These are phyloP conservation scores for Suillus fuscotomentosus DNA, from an alignment of 768 basidiomycete genomes.

Conservation along the genomic window DNA sequence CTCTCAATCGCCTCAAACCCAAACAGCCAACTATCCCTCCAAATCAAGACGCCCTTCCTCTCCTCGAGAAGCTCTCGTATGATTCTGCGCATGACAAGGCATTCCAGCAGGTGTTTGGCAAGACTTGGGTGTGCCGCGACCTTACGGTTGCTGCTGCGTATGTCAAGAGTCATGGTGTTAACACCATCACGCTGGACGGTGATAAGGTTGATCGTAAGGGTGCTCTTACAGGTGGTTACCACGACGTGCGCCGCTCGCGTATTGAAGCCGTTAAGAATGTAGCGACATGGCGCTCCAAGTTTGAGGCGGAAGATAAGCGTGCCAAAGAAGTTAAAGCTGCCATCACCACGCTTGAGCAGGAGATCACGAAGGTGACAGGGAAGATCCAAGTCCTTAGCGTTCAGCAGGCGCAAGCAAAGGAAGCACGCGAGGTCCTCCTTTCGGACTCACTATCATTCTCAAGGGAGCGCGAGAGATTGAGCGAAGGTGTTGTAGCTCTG, in stretches of 20 bases:
- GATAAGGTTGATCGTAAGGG: constrained; percentile 98
- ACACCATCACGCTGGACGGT: constrained; percentile 96
- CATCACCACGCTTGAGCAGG: constrained; percentile 76
- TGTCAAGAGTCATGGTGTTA: constrained; percentile 91
- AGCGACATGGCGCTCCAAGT: constrained; percentile 71
- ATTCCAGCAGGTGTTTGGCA: constrained; percentile 96
- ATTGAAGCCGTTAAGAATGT: constrained; percentile 84
- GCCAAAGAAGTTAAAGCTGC: constrained; percentile 73
- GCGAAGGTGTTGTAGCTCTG: constrained; percentile 56
- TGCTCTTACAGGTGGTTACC: constrained; percentile 92
- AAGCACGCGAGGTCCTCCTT: constrained; percentile 63
- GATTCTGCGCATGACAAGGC: constrained; percentile 73
- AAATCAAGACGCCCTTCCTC: constrained; percentile 75
- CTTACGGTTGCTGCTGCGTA: constrained; percentile 91
- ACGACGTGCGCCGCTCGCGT: constrained; percentile 87
- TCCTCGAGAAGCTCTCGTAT: constrained; percentile 80
- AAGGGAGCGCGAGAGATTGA: constrained; percentile 69
- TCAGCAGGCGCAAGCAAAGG: constrained; percentile 68
- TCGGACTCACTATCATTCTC: constrained; percentile 59
- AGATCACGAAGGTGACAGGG: constrained; percentile 76
- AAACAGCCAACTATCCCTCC: constrained; percentile 62
- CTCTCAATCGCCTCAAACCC: constrained; percentile 89
- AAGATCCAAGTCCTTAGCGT: constrained; percentile 66
- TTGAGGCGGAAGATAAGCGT: constrained; percentile 59
- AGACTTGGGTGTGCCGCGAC: constrained; percentile 94